Conservation (phyloP, 176 grass and related monocot genomes). For the Avena insularis region DNA sequence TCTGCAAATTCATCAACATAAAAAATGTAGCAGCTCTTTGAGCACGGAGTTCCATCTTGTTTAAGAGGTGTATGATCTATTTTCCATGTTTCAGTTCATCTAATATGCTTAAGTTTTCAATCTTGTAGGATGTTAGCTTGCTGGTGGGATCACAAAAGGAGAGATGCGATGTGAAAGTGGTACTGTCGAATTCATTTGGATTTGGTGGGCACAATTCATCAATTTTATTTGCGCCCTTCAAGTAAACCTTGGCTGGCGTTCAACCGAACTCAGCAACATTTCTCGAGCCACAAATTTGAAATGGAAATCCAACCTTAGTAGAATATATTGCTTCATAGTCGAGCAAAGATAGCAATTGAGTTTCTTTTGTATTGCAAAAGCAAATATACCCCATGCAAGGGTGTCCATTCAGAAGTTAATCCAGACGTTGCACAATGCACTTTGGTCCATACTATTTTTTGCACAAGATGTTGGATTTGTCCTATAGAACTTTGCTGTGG, state of each 20-base stretch:
- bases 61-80: not conserved
- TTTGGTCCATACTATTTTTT: conserved; percentile 21
- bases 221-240: conserved; percentile 85
- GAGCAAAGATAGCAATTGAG: conserved; percentile 41
- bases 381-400: conserved; percentile 24
- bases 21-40: conserved; percentile 10
- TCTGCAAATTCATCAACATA: conserved; percentile 18
- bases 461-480: conserved; percentile 34
- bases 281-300: conserved; percentile 44
- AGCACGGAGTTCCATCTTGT: not conserved
- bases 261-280: conserved; percentile 28
- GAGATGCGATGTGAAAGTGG: conserved; percentile 86
- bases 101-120: conserved; percentile 31
- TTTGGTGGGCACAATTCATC: conserved; percentile 98
- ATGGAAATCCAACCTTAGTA: conserved; percentile 46
- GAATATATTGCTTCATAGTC: conserved; percentile 45
- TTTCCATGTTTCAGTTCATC: not conserved
- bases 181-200: conserved; percentile 93
- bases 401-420: conserved; percentile 20
- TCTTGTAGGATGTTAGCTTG: conserved; percentile 72
- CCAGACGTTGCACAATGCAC: conserved; percentile 12
- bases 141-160: conserved; percentile 90
- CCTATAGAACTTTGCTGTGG: conserved; percentile 20
- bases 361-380: conserved; percentile 48
- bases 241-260: conserved; percentile 46